Evolutionary conservation across 2,329 filamentous ascomycete species (phyloP).

Genomic region (Monosporascus ibericus): DNA sequence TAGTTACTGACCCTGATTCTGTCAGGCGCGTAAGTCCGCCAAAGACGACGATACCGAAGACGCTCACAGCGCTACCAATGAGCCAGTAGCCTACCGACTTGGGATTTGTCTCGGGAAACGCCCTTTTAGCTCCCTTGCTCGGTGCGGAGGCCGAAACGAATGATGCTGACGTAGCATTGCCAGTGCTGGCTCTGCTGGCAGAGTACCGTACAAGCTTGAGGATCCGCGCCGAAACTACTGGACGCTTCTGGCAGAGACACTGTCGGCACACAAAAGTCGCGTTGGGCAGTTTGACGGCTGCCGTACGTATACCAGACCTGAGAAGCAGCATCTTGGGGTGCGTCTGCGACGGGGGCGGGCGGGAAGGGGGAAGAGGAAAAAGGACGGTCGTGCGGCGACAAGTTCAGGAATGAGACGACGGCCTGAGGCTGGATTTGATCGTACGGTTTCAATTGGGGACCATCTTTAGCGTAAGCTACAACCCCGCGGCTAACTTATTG

Average conservation of each 20-base stretch:
- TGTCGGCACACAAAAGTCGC: slow-evolving; percentile 42
- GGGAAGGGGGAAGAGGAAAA: neutral
- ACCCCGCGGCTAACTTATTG: too few relatives aligned
- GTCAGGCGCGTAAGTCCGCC: slow-evolving; percentile 90
- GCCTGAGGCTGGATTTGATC: too few relatives aligned
- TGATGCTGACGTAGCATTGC: slow-evolving; percentile 6
- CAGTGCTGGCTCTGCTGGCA: slow-evolving; percentile 24
- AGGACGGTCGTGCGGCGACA: too few relatives aligned
- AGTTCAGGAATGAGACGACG: too few relatives aligned
- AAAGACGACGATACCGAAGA: slow-evolving; percentile 95
- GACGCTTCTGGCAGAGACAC: slow-evolving; percentile 32
- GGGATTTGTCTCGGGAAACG: slow-evolving; percentile 57
- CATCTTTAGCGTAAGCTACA: neutral
- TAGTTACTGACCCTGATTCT: slow-evolving; percentile 72
- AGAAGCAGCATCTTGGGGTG: slow-evolving; percentile 33
- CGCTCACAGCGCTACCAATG: slow-evolving; percentile 81
- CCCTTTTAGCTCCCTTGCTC: slow-evolving; percentile 26
- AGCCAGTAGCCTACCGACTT: slow-evolving; percentile 89
- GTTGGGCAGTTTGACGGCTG: slow-evolving; percentile 31
- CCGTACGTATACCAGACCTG: slow-evolving; percentile 35
- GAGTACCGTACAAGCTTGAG: slow-evolving; percentile 35
- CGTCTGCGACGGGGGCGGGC: slow-evolving; percentile 2
- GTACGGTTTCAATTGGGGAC: neutral
- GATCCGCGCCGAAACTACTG: slow-evolving; percentile 29
- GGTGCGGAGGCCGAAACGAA: slow-evolving; percentile 7